Evolutionary conservation across 108 stramenopile genomes (phyloP), one percentile per base, ranked within the genome.

Genomic region (Nitzschia inconspicua): DNA sequence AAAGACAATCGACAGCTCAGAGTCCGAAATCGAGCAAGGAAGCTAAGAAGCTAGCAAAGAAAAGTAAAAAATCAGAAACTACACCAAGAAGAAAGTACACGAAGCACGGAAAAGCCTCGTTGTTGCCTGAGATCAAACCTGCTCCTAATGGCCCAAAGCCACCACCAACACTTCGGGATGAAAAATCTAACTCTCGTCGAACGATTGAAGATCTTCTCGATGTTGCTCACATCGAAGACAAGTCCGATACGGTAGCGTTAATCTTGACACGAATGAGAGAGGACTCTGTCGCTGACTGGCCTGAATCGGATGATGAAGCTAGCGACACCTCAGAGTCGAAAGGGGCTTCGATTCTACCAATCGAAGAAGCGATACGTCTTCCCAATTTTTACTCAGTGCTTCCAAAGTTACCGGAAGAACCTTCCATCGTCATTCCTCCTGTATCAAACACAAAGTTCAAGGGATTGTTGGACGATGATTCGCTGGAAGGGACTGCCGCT

Each of bases 381-480:
- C 42, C 73, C 19, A 66, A 61, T 30, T 62, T 70, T 31, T 42
- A 30, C 28, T 78, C 77, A 14, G 36, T 56, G 10, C 37, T 78
- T 27, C 77, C 77, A 3, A 57, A 63, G 14, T 55, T 78, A 5
- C 72, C 71, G 6, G 63, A 72, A 29, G 77, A 78, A 44, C 77
- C 77, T 1, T 27, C 46, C 3, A 44, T 50, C 8, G 14, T 44
- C 8, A 43, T 49, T 34, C 5, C 31, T 13, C 36, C 53, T n/a
- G 37, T 19, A 30, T 16, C 19, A 16, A 47, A 53, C 18, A 46
- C 32, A 34, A 60, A 26, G 35, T 29, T 26, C 43, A 65, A 55
- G 39, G 26, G 44, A 4, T 22, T 72, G 4, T 28, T 70, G 25
- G 60, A 63, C 35, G 70, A 58, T 14, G 63, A 64, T 40, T 53